These are phyloP conservation scores for Beauveria australis DNA, from an alignment of 2,329 filamentous ascomycete species.

Conservation along the genomic window DNA sequence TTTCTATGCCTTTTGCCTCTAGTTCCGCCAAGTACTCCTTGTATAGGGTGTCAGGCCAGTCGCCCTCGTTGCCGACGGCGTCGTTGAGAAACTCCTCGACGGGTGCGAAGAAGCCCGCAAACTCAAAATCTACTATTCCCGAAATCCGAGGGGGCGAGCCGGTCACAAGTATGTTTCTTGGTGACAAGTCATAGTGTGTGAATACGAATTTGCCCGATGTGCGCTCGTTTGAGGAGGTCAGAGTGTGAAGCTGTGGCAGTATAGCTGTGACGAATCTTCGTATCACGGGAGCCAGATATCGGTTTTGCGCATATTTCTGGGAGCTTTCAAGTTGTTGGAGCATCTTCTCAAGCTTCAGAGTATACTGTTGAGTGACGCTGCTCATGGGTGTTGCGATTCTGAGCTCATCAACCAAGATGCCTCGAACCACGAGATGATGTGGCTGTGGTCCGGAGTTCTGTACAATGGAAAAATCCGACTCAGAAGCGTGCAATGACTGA, in stretches of 20 bases:
- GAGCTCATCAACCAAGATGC: slow-evolving; percentile 11
- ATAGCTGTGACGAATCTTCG: neutral
- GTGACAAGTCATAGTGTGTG: slow-evolving; percentile 18
- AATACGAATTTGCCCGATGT: slow-evolving; percentile 10
- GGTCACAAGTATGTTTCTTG: slow-evolving; percentile 16
- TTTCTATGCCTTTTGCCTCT: neutral
- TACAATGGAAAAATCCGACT: neutral
- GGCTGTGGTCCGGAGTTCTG: neutral
- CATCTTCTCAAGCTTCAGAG: slow-evolving; percentile 10
- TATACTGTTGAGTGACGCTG: slow-evolving; percentile 11
- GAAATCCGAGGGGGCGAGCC: slow-evolving; percentile 13
- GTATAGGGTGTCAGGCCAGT: slow-evolving; percentile 4
- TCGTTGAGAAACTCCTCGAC: slow-evolving; percentile 16
- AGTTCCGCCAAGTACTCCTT: neutral
- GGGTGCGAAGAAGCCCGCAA: slow-evolving; percentile 17
- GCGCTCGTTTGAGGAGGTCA: neutral
- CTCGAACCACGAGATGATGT: slow-evolving; percentile 1
- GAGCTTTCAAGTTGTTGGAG: slow-evolving; percentile 7
- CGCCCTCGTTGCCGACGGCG: slow-evolving; percentile 5
- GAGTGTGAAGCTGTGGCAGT: slow-evolving; percentile 12
- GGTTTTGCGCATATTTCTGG: slow-evolving; percentile 3
- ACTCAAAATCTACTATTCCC: slow-evolving; percentile 19
- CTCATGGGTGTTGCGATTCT: slow-evolving; percentile 11
- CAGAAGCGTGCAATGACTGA: neutral
- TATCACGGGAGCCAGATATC: neutral